These are phyloP conservation scores for Penicillium ochrochloron DNA, from an alignment of 495 filamentous ascomycete species.

Conservation along the genomic window DNA sequence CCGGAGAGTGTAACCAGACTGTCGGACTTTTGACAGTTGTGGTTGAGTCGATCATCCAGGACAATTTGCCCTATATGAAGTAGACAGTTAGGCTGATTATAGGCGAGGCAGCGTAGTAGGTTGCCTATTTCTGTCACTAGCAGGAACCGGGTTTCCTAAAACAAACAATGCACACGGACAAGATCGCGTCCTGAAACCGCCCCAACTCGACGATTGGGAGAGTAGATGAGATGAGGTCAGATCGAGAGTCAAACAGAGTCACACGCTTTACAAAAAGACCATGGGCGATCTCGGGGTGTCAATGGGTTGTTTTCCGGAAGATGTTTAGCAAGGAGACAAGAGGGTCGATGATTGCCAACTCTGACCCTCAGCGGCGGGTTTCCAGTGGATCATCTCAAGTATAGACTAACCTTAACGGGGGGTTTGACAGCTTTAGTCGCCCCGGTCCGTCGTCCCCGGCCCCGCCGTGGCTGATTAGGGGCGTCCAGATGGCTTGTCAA, in stretches of 20 bases:
- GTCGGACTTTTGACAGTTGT: slow-evolving; percentile 5
- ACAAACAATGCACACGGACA: neutral
- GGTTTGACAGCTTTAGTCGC: slow-evolving; percentile 35
- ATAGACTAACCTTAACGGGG: neutral
- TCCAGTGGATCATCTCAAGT: neutral
- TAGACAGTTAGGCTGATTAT: neutral
- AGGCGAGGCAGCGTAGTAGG: neutral
- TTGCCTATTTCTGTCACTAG: slow-evolving; percentile 3
- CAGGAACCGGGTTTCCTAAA: slow-evolving; percentile 1
- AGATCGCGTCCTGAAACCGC: slow-evolving; percentile 23
- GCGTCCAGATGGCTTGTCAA: slow-evolving; percentile 10
- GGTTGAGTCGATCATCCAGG: neutral
- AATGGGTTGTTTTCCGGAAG: neutral
- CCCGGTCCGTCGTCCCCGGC: slow-evolving; percentile 34
- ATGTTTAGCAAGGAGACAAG: neutral
- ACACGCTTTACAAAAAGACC: slow-evolving; percentile 4
- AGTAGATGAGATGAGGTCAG: slow-evolving; percentile 10
- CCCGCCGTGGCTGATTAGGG: slow-evolving; percentile 12
- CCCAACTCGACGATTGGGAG: neutral
- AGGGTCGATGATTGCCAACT: slow-evolving; percentile 28
- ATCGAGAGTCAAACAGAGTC: slow-evolving; percentile 4
- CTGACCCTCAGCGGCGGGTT: slow-evolving; percentile 26
- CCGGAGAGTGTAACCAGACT: neutral
- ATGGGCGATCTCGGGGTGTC: neutral
- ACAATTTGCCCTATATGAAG: neutral